Evolutionary conservation across 495 filamentous ascomycete genomes (phyloP).

Genomic region (Trichocladium antarcticum): DNA sequence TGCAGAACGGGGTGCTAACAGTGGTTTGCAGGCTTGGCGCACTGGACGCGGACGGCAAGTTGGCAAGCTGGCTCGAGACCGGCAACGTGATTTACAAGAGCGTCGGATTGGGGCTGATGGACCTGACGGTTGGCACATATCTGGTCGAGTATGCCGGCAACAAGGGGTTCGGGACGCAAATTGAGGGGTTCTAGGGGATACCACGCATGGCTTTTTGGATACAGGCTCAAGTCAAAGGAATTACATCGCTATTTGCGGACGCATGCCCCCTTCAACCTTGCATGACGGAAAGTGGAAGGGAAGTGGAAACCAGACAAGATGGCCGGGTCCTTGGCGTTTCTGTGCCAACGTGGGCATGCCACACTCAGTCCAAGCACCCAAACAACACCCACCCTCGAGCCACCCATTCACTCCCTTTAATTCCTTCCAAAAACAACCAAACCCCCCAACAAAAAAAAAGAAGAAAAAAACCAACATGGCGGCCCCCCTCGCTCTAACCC

Average conservation of each 20-base stretch:
- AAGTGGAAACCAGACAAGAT: too few species aligned
- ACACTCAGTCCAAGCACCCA: too few species aligned
- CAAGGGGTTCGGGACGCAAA: constrained; percentile 57
- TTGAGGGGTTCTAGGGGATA: constrained; percentile 61
- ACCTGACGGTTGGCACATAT: constrained; percentile 63
- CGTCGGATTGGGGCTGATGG: constrained; percentile 73
- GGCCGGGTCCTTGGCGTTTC: too few species aligned
- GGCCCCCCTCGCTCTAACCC: not conserved
- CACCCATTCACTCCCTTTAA: too few species aligned
- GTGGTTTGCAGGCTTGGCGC: constrained; percentile 47
- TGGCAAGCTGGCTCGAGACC: constrained; percentile 58
- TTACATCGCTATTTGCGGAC: too few species aligned
- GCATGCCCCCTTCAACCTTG: too few species aligned
- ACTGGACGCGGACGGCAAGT: constrained; percentile 46
- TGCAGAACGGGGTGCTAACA: constrained; percentile 10
- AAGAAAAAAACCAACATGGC: not conserved
- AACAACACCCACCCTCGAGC: too few species aligned
- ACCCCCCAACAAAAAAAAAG: not conserved
- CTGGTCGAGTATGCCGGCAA: constrained; percentile 62
- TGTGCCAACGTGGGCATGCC: too few species aligned
- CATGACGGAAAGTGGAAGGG: too few species aligned
- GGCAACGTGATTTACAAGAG: constrained; percentile 86
- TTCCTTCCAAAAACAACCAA: not conserved
- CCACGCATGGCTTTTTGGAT: too few species aligned
- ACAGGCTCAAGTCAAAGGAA: too few species aligned